Evolutionary conservation across 139 green algal species (phyloP).

Genomic region (Picochlorum sp.): DNA sequence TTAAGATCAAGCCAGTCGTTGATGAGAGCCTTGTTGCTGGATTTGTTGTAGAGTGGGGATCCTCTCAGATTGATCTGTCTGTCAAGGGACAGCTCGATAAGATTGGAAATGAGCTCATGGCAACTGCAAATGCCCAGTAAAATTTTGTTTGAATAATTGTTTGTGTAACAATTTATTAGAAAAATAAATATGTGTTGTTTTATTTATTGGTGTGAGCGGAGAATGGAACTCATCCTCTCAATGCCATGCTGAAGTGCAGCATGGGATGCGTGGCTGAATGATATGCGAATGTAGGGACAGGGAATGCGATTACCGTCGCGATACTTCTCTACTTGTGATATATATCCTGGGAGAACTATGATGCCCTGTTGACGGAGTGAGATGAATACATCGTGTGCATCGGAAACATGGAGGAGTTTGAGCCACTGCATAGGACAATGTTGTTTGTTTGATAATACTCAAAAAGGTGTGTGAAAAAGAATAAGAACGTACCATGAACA

Average conservation of each 20-base stretch:
- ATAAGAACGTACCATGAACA: slow-evolving; percentile 19
- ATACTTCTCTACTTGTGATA: not conserved
- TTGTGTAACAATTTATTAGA: not conserved
- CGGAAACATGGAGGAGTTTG: not conserved
- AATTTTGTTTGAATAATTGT: not conserved
- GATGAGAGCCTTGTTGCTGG: slow-evolving; percentile 89
- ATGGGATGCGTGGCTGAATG: not conserved
- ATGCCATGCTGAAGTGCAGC: not conserved
- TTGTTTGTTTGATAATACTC: too few species aligned
- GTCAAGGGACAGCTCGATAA: slow-evolving; percentile 85
- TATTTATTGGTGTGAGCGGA: not conserved
- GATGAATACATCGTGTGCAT: not conserved
- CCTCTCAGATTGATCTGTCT: slow-evolving; percentile 90
- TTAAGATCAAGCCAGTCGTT: slow-evolving; percentile 97
- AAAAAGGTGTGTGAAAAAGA: too few species aligned
- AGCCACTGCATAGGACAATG: slow-evolving; percentile 1
- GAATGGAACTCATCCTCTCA: not conserved
- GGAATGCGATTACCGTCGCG: not conserved
- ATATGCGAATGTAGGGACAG: not conserved
- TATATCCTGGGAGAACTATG: not conserved
- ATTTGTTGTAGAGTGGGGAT: slow-evolving; percentile 93
- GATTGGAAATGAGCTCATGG: slow-evolving; percentile 41
- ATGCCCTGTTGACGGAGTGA: not conserved
- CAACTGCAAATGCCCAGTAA: slow-evolving; percentile 16
- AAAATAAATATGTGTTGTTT: not conserved